phyloP scores from a whole-genome alignment of 2,329 filamentous ascomycete species.

The Phoma sp. region DNA sequence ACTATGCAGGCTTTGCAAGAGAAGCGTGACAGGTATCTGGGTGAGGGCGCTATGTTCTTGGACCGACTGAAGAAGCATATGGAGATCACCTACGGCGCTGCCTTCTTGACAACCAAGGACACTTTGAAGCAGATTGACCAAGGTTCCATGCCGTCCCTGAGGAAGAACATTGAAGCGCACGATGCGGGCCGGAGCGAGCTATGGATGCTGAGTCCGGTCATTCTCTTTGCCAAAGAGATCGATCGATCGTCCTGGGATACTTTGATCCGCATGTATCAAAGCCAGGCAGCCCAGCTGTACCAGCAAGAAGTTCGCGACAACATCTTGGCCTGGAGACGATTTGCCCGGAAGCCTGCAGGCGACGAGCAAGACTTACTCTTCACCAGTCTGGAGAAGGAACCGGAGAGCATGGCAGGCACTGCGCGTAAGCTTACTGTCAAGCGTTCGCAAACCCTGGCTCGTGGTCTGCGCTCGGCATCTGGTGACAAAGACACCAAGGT shows the following conservation, averaged over 20 bases:
- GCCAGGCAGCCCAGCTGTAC: conserved; percentile 77
- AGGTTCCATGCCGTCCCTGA: conserved; percentile 57
- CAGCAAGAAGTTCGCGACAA: conserved; percentile 83
- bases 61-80: conserved; percentile 82
- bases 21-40: conserved; percentile 87
- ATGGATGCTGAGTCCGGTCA: conserved; percentile 87
- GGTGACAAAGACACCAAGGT: conserved; percentile 65
- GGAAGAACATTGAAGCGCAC: conserved; percentile 73
- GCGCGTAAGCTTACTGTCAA: conserved; percentile 94
- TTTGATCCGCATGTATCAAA: conserved; percentile 81
- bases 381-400: conserved; percentile 87
- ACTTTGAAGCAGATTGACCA: conserved; percentile 61
- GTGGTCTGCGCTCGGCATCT: conserved; percentile 72
- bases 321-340: conserved; percentile 78
- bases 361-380: conserved; percentile 89
- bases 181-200: conserved; percentile 75
- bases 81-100: conserved; percentile 78
- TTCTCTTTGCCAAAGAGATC: conserved; percentile 87
- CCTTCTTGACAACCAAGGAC: conserved; percentile 73
- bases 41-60: conserved; percentile 79
- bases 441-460: conserved; percentile 85
- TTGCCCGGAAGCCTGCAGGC: conserved; percentile 74
- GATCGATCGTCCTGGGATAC: conserved; percentile 83
- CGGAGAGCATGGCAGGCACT: conserved; percentile 70
- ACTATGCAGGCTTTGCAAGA: conserved; percentile 94